Base-by-base conservation (phyloP, 2,329 filamentous ascomycete genomes). In the Spiromastix sp. region DNA sequence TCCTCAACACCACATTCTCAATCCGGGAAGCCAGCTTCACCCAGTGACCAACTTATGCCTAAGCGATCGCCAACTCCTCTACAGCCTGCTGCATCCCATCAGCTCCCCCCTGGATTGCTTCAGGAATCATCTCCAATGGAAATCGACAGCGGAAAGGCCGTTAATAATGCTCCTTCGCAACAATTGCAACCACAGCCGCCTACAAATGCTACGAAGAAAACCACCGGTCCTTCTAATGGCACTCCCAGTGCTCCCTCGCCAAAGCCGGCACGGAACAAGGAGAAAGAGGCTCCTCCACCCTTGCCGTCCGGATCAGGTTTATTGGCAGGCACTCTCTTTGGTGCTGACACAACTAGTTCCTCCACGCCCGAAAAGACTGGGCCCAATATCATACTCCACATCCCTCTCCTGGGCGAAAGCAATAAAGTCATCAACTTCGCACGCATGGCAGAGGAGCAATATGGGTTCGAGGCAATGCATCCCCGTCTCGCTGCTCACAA, bases 371-470 rank as follows among this genome's bases (percentile, higher is more conserved):
- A 46, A 19, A 63, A 55, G 25, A 52, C 67, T 38, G 74, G 73
- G 2, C 86, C 78, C 26, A 93, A 77, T 4, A 94, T 98, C 43
- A 74, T 93, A 35, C 71, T 98, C 12, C 79, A 82, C 37, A 79
- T 98, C 38, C 77, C 83, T 0, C 71, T 98, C 25, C 74, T 80
- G 39, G 84, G 85, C 26, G 78, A 84, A 48, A 81, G 76, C 22
- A 94, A 94, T 56, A 85, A 89, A 46, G 89, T 93, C 42, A 77
- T 98, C 61, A 96, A 96, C 57, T 95, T 96, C 46, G 87, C 89
- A 51, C 84, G 85, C 29, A 71, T 96, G 60, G 91, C 93, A 8
- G 85, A 94, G 59, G 86, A 93, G 44, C 82, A 81, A 42, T 96
- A 95, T 56, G 91, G 91, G 16, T 94, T 89, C 70, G 86, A 93